Conservation (phyloP, 2,329 filamentous ascomycete genomes). For the Trichothecium sympodiale region DNA sequence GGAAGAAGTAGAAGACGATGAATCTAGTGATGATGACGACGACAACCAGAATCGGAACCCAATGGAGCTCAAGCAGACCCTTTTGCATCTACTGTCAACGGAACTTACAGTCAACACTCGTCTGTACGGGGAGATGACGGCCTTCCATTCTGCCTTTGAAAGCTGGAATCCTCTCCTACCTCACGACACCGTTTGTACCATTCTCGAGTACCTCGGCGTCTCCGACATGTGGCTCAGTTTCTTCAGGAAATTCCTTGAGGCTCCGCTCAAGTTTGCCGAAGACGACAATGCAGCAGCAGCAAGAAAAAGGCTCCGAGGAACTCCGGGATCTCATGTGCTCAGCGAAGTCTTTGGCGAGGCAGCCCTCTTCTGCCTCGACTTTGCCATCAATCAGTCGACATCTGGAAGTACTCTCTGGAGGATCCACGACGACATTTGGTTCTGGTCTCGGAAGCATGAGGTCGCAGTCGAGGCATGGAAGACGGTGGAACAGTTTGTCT, state of each 20-base stretch:
- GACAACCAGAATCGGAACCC: slow-evolving; percentile 16
- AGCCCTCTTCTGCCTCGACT: slow-evolving; percentile 54
- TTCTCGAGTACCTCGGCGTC: slow-evolving; percentile 49
- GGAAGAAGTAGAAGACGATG: slow-evolving; percentile 3
- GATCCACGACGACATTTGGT: slow-evolving; percentile 56
- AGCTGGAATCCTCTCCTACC: slow-evolving; percentile 31
- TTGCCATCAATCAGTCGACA: slow-evolving; percentile 48
- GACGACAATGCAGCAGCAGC: slow-evolving; percentile 34
- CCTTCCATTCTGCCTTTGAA: slow-evolving; percentile 34
- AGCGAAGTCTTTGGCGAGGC: slow-evolving; percentile 49
- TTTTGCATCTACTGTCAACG: slow-evolving; percentile 36
- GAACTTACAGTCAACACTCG: slow-evolving; percentile 34
- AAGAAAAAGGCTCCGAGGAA: slow-evolving; percentile 40
- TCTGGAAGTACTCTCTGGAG: slow-evolving; percentile 45
- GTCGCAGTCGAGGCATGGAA: slow-evolving; percentile 48
- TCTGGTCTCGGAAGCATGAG: slow-evolving; percentile 45
- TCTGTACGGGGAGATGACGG: slow-evolving; percentile 31
- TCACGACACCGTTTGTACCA: slow-evolving; percentile 45
- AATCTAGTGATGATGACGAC: slow-evolving; percentile 6
- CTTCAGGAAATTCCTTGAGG: slow-evolving; percentile 47
- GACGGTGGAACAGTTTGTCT: slow-evolving; percentile 41
- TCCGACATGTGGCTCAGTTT: slow-evolving; percentile 44
- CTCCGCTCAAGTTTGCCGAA: slow-evolving; percentile 45
- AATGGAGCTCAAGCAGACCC: slow-evolving; percentile 31
- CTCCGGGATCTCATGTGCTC: slow-evolving; percentile 48